Evolutionary conservation across 495 filamentous ascomycete species (phyloP).

Genomic region (Tirmania nivea): DNA sequence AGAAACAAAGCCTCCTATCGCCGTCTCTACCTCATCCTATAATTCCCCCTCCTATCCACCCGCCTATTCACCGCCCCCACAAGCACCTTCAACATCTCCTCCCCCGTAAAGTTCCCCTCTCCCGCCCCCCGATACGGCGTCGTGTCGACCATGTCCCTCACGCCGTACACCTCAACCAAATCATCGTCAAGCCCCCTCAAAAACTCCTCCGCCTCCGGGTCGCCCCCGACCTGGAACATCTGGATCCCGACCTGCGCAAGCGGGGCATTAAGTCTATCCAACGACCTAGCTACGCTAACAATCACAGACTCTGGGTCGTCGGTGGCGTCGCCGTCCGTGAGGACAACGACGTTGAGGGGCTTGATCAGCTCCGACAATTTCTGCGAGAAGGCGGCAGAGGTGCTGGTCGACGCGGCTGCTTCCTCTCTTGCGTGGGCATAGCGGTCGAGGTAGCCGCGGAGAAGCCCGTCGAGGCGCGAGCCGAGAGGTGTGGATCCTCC

Average conservation of each 20-base stretch:
- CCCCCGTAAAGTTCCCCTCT: constrained; percentile 2
- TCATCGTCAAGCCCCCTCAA: constrained; percentile 62
- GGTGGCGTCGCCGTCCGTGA: constrained; percentile 72
- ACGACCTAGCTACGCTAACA: constrained; percentile 37
- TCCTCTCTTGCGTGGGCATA: constrained; percentile 6
- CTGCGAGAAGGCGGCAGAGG: not conserved
- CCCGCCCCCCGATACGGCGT: constrained; percentile 7
- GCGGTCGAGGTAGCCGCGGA: constrained; percentile 42
- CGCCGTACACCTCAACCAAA: constrained; percentile 30
- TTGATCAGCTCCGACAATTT: constrained; percentile 22
- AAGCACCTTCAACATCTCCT: constrained; percentile 17
- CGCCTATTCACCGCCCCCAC: constrained; percentile 15
- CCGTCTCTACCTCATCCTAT: not conserved
- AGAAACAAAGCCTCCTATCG: not conserved
- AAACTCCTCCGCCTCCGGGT: constrained; percentile 31
- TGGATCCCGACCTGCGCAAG: constrained; percentile 84
- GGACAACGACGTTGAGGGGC: constrained; percentile 79
- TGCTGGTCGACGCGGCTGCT: not conserved
- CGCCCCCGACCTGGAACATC: constrained; percentile 48
- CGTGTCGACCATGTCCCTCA: constrained; percentile 89
- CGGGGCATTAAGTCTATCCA: constrained; percentile 51
- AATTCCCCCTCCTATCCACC: constrained; percentile 12
- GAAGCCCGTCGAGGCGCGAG: constrained; percentile 44
- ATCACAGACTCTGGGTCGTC: constrained; percentile 64
- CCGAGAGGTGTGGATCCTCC: constrained; percentile 55